These are phyloP conservation scores for Echium plantagineum DNA, from an alignment of 257 asterid genomes.

Conservation along the genomic window DNA sequence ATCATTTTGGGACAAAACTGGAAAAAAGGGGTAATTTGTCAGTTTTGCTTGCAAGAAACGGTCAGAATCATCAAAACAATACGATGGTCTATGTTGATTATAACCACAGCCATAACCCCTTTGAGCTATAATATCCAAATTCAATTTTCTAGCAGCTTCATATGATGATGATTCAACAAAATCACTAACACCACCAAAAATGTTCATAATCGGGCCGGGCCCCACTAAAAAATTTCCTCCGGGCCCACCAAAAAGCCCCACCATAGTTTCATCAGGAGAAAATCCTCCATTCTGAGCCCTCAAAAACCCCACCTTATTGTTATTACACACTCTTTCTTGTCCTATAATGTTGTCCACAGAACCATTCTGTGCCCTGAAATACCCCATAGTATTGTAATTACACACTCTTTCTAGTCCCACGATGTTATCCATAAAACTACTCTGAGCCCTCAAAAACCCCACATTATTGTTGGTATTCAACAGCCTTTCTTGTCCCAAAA, in stretches of 20 bases:
- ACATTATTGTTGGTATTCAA: too few relatives aligned
- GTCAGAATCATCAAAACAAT: slow-evolving; percentile 2
- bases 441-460: too few relatives aligned
- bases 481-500: too few relatives aligned
- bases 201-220: slow-evolving; percentile 20
- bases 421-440: too few relatives aligned
- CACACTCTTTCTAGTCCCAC: too few relatives aligned
- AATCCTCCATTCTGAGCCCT: slow-evolving; percentile 2
- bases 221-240: slow-evolving; percentile 37
- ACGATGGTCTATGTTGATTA: too few relatives aligned
- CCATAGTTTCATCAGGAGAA: background rate
- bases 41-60: slow-evolving; percentile 39
- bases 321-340: too few relatives aligned
- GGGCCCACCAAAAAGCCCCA: slow-evolving; percentile 25
- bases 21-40: slow-evolving; percentile 10
- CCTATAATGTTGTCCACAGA: too few relatives aligned
- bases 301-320: slow-evolving; percentile 9
- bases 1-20: slow-evolving; percentile 10
- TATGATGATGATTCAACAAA: slow-evolving; percentile 1
- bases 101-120: too few relatives aligned
- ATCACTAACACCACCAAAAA: slow-evolving; percentile 8
- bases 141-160: background rate
- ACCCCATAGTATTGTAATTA: background rate
- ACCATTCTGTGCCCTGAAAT: too few relatives aligned
- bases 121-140: background rate